Base-by-base conservation (phyloP, 139 green algal species). In the Closterium sp. region DNA sequence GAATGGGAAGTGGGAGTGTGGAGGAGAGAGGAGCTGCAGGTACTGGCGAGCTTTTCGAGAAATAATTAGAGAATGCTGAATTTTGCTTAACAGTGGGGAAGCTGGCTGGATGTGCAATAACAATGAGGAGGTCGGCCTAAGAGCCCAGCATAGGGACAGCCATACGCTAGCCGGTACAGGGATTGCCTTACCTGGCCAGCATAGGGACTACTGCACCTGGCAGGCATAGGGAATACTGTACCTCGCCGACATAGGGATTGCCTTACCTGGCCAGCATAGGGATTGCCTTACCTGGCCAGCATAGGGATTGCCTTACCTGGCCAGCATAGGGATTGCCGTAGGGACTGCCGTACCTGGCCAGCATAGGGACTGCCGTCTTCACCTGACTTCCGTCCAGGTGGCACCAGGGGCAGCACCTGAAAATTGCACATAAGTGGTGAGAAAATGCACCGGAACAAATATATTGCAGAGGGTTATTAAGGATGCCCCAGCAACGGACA, bases 401-500 rank as follows among this genome's bases (percentile, higher is more conserved):
- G 98, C 32, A 99, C 98, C 31, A 99, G 94, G 0, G 98, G 98
- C 88, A 99, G 96, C 89, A 99, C 94, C 96, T 99, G 97, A 89
- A 50, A 89, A 27, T 3, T 9, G 30, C 24, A 89, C 30, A 89
- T 13, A 11, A 50, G 31, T 21, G 86, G 29, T 21, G 27, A 42
- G 29, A 50, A 45, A 50, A 50, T 6, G 86, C 21, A 42, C 86
- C 70, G 28, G 29, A 50, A 50, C 38, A 50, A 50, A 50, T 50
- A 9, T 7, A 50, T 28, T 34, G 29, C 29, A 45, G 31, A 89
- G 30, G 11, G 27, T 4, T 45, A 31, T 29, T 24, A 31, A 30
- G 70, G 17, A 28, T 17, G 30, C 86, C 2, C 29, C 17, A 42
- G 88, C 10, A 84, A 62, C 21, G 27, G 42, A 27, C 88, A 62